These are phyloP conservation scores for Dacryopinax spathularia DNA, from an alignment of 768 basidiomycete species.

Conservation along the genomic window DNA sequence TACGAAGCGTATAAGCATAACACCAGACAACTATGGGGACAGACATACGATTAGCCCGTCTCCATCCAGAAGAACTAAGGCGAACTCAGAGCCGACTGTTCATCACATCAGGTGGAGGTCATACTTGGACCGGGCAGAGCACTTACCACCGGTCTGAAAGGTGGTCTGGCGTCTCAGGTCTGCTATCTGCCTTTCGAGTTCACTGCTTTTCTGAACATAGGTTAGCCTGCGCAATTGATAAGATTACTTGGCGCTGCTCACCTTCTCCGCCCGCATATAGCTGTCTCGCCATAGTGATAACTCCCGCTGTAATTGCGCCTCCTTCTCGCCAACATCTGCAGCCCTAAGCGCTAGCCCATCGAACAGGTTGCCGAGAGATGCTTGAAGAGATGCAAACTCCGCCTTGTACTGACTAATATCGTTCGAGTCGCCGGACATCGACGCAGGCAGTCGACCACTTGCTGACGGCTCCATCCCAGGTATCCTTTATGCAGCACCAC, in stretches of 20 bases:
- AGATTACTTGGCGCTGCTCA: not conserved
- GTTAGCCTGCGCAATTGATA: not conserved
- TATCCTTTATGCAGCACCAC: not conserved
- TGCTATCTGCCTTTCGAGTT: not conserved
- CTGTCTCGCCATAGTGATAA: not conserved
- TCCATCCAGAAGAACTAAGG: not conserved
- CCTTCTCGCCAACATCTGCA: not conserved
- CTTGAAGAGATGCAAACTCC: not conserved
- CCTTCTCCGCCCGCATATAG: constrained; percentile 1
- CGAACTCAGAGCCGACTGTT: not conserved
- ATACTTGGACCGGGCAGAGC: not conserved
- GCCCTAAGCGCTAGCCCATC: not conserved
- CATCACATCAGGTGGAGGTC: not conserved
- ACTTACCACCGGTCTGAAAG: not conserved
- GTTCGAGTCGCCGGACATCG: not conserved
- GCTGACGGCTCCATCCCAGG: not conserved
- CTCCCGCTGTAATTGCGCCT: not conserved
- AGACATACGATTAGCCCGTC: not conserved
- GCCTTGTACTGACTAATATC: not conserved
- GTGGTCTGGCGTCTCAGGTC: not conserved
- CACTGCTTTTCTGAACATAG: not conserved
- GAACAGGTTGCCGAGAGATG: not conserved
- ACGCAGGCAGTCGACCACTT: not conserved
- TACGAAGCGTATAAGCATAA: not conserved
- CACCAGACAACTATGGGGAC: not conserved